Percentiles rank a stretch among this genome's conserved stretches.
Evolutionary conservation across 2,329 filamentous ascomycete species (phyloP).

Genomic region (Botrytis squamosa): DNA sequence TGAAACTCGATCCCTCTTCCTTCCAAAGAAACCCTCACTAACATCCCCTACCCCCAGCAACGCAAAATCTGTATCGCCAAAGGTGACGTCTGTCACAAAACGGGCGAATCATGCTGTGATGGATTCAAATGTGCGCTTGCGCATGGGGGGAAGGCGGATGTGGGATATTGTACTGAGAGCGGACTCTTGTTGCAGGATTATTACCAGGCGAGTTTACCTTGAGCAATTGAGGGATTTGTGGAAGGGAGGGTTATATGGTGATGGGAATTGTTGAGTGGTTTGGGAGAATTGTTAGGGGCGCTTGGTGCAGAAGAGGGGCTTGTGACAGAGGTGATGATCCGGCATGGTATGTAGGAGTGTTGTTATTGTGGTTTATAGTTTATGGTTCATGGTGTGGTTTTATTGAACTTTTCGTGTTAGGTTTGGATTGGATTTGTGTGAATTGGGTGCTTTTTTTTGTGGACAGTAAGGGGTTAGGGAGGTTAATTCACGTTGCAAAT

Average conservation of each 20-base stretch:
- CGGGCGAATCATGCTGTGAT: background rate
- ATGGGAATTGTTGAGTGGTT: background rate
- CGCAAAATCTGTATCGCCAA: background rate
- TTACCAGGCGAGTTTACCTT: background rate
- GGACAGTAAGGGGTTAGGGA: background rate
- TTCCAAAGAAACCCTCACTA: background rate
- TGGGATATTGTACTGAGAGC: slow-evolving; percentile 3
- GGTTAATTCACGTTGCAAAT: background rate
- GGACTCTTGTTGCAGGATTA: slow-evolving; percentile 8
- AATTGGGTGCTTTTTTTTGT: background rate
- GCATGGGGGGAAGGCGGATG: slow-evolving; percentile 4
- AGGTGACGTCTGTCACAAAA: background rate
- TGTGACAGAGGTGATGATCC: background rate
- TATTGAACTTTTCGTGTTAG: fast-evolving
- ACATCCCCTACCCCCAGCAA: background rate
- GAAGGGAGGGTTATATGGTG: too few species aligned
- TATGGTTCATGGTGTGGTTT: background rate
- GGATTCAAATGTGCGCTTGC: slow-evolving; percentile 10
- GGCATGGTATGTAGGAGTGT: background rate
- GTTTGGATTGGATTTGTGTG: background rate
- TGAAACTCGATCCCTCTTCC: background rate
- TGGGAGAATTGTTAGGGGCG: too few species aligned
- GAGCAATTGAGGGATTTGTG: background rate
- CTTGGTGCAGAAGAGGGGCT: background rate
- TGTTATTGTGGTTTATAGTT: background rate